A percentile compares a stretch with the other conserved stretches of the same genome.
Evolutionary conservation across 192 early-diverging fungal species (phyloP).

Genomic region (Rhizophagus clarus): DNA sequence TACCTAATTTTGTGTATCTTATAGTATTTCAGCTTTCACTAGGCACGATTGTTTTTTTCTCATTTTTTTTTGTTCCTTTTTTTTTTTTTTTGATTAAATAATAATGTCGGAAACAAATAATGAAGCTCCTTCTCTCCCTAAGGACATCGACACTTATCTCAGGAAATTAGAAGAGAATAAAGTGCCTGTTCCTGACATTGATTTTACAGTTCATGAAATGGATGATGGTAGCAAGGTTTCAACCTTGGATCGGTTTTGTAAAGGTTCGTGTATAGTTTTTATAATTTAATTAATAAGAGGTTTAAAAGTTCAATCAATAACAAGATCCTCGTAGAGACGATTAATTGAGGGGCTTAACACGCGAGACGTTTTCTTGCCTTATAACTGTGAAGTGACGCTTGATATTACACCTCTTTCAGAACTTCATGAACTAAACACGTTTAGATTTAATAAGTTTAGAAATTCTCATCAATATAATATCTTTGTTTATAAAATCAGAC

Average conservation of each 20-base stretch:
- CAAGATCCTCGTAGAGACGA: background rate
- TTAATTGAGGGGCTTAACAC: background rate
- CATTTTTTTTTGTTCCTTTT: background rate
- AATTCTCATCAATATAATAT: constrained; percentile 6
- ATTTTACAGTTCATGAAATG: constrained; percentile 76
- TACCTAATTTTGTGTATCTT: no score
- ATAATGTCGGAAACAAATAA: background rate
- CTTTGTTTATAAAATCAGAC: constrained; percentile 31
- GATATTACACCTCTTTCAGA: background rate
- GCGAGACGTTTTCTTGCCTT: background rate
- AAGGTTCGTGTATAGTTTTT: constrained; percentile 57
- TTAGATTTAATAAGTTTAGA: background rate
- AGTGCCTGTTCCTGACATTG: constrained; percentile 59
- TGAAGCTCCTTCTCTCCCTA: constrained; percentile 15
- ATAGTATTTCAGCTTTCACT: no score
- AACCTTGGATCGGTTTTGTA: constrained; percentile 73
- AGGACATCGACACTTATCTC: constrained; percentile 39
- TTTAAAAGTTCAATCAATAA: background rate
- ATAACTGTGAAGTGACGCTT: background rate
- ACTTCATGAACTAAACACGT: background rate
- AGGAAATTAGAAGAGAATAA: constrained; percentile 47
- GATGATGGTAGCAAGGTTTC: constrained; percentile 75
- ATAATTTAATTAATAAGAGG: background rate
- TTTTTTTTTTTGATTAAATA: background rate
- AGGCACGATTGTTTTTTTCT: no score